Percentiles rank a stretch among this genome's conserved stretches.
These are phyloP conservation scores for Globisporangium nagaii DNA, from an alignment of 352 stramenopile species.

Conservation along the genomic window DNA sequence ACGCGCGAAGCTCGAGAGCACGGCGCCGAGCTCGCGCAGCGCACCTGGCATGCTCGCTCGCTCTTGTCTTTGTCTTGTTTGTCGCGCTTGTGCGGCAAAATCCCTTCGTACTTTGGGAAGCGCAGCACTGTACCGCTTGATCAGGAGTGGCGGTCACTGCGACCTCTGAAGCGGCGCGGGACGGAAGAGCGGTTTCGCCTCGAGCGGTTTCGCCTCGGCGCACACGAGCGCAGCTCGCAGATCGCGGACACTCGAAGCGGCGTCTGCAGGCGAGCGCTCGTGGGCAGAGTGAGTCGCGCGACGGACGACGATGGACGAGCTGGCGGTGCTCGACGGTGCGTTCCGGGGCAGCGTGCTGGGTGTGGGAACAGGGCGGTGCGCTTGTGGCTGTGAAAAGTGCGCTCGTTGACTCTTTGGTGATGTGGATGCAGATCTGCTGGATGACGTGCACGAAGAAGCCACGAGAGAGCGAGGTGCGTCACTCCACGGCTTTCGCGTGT, in stretches of 20 bases:
- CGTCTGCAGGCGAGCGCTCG: too few relatives aligned
- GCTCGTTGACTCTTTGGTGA: background rate
- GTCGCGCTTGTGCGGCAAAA: background rate
- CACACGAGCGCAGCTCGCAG: too few relatives aligned
- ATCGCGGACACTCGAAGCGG: too few relatives aligned
- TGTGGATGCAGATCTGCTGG: conserved; percentile 5
- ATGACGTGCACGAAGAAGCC: conserved; percentile 5
- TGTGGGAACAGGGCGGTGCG: too few relatives aligned
- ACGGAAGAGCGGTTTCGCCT: too few relatives aligned
- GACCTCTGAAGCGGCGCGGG: too few relatives aligned
- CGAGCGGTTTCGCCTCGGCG: too few relatives aligned
- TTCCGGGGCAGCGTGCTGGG: too few relatives aligned
- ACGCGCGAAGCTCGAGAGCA: conserved; percentile 65
- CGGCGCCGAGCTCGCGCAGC: conserved; percentile 34
- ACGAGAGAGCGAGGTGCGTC: conserved; percentile 4
- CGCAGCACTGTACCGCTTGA: too few relatives aligned
- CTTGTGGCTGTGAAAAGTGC: background rate
- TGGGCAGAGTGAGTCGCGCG: background rate
- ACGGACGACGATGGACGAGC: background rate
- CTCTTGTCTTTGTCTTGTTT: background rate
- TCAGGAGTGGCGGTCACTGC: too few relatives aligned
- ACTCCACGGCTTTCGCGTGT: background rate
- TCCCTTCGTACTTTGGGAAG: too few relatives aligned
- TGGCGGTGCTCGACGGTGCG: conserved; percentile 2
- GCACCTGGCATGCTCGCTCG: conserved; percentile 10